These are phyloP conservation scores for Aspergillus alliaceus DNA, from an alignment of 2,329 filamentous ascomycete species.

Conservation along the genomic window DNA sequence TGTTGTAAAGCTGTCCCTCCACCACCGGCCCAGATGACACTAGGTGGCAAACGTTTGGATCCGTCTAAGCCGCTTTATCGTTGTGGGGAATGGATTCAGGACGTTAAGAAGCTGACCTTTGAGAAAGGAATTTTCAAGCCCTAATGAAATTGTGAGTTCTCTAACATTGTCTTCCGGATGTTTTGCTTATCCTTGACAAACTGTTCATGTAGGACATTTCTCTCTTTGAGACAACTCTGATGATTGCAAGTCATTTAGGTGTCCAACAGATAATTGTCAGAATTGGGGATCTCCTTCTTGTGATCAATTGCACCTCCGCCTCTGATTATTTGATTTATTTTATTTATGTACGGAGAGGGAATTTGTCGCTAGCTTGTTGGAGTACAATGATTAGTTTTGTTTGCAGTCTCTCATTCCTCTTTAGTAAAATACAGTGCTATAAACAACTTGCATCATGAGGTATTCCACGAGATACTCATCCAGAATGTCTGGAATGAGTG, in stretches of 20 bases:
- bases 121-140: constrained; percentile 15
- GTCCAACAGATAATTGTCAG: too few relatives aligned
- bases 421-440: constrained; percentile 8
- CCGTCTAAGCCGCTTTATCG: constrained; percentile 15
- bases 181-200: too few relatives aligned
- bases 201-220: too few relatives aligned
- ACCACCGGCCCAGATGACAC: constrained; percentile 13
- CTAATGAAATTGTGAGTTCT: background rate
- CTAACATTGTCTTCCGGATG: background rate
- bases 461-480: constrained; percentile 13
- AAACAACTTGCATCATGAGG: constrained; percentile 10
- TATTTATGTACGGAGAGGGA: too few relatives aligned
- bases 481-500: constrained; percentile 12
- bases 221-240: too few relatives aligned
- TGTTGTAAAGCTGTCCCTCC: constrained; percentile 13
- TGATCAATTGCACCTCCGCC: too few relatives aligned
- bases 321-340: too few relatives aligned
- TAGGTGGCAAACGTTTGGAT: constrained; percentile 9
- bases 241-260: too few relatives aligned
- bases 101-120: constrained; percentile 16
- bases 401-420: background rate
- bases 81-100: constrained; percentile 17
- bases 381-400: too few relatives aligned
- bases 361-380: too few relatives aligned
- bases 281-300: too few relatives aligned